A percentile compares a stretch with the other conserved stretches of the same genome.
Conservation (phyloP, 2,329 filamentous ascomycete species). For the Cladobotryum mycophilum region DNA sequence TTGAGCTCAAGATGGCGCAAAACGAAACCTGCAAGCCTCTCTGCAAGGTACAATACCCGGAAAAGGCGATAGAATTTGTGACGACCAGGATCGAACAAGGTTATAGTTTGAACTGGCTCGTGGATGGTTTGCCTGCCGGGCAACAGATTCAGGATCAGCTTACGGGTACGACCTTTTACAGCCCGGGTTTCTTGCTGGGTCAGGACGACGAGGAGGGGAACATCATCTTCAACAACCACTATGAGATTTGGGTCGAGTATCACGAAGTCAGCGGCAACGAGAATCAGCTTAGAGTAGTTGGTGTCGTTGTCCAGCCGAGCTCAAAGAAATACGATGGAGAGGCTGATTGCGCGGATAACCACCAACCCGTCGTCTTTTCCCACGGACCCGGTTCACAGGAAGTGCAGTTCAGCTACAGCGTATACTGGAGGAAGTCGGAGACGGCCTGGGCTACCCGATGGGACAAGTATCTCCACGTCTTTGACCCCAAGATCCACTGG, state of each 20-base stretch:
- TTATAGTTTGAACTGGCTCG: slow-evolving; percentile 91
- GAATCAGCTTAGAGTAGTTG: slow-evolving; percentile 79
- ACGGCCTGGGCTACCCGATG: slow-evolving; percentile 95
- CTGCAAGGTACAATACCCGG: slow-evolving; percentile 61
- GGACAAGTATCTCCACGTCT: slow-evolving; percentile 98
- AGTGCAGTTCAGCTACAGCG: slow-evolving; percentile 86
- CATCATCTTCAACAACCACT: slow-evolving; percentile 80
- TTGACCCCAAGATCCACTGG: slow-evolving; percentile 98
- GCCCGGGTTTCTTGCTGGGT: slow-evolving; percentile 82
- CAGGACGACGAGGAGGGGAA: slow-evolving; percentile 46
- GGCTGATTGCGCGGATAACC: slow-evolving; percentile 56
- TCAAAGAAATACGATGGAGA: slow-evolving; percentile 57
- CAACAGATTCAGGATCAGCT: slow-evolving; percentile 73
- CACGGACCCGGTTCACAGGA: slow-evolving; percentile 47
- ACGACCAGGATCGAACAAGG: slow-evolving; percentile 76
- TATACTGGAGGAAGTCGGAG: slow-evolving; percentile 76
- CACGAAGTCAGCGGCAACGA: slow-evolving; percentile 65
- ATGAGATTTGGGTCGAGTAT: slow-evolving; percentile 89
- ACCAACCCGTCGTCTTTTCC: slow-evolving; percentile 56
- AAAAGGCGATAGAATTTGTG: slow-evolving; percentile 67
- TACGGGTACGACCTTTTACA: slow-evolving; percentile 77
- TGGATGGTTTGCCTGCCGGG: slow-evolving; percentile 88
- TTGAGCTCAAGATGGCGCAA: slow-evolving; percentile 76
- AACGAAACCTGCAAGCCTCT: slow-evolving; percentile 84
- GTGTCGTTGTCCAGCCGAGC: slow-evolving; percentile 78